Conservation (phyloP, 176 grass and related monocot species). For the Triticum dicoccoides region DNA sequence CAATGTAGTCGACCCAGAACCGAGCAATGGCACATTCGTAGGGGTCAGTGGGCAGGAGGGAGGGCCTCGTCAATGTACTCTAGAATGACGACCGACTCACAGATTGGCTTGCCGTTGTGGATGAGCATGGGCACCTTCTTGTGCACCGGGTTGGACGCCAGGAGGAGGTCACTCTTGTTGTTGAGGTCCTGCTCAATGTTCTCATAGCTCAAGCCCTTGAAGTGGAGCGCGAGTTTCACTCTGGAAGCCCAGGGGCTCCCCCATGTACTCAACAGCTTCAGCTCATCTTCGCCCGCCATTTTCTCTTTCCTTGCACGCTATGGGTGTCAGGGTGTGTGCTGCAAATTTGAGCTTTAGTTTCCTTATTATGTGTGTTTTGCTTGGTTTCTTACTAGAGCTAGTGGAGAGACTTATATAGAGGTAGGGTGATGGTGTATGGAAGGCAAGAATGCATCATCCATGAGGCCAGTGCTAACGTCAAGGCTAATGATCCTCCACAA, state of each 20-base stretch:
- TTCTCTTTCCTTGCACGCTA: neutral
- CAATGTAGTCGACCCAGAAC: neutral
- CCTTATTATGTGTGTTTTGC: neutral
- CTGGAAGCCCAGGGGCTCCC: constrained; percentile 8
- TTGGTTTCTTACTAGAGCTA: neutral
- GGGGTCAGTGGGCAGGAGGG: constrained; percentile 42
- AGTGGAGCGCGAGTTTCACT: constrained; percentile 30
- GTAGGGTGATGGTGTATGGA: neutral
- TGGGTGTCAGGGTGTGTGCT: neutral
- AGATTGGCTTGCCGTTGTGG: constrained; percentile 33
- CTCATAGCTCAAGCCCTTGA: constrained; percentile 36
- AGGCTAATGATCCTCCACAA: neutral
- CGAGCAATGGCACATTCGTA: constrained; percentile 17
- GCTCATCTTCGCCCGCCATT: neutral
- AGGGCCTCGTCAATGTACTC: neutral
- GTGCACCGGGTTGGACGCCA: constrained; percentile 43
- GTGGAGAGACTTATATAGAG: neutral
- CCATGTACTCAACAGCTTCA: constrained; percentile 37
- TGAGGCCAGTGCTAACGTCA: neutral
- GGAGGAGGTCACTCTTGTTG: constrained; percentile 51
- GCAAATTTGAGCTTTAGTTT: neutral
- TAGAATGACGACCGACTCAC: constrained; percentile 35
- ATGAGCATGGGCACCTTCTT: constrained; percentile 50
- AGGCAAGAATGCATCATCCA: neutral
- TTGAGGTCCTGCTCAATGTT: constrained; percentile 13